Percentiles rank a stretch among this genome's conserved stretches.
Conservation (phyloP, 163 green algal species). For the Scenedesmus sp. region DNA sequence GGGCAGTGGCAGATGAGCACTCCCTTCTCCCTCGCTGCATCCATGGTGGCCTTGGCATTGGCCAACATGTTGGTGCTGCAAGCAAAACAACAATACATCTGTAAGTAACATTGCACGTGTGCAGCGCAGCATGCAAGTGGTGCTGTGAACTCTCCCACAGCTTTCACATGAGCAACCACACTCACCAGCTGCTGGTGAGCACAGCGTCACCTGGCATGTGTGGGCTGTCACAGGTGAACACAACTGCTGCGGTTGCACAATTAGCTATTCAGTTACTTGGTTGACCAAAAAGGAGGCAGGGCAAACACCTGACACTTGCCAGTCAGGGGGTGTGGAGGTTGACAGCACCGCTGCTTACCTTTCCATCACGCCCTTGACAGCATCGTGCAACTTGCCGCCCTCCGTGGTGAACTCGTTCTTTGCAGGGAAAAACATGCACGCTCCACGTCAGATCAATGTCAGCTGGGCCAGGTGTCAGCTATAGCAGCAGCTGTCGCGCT, state of each 20-base stretch:
- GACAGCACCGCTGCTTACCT: conserved; percentile 50
- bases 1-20: conserved; percentile 81
- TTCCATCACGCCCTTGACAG: conserved; percentile 68
- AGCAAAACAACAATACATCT: too few relatives aligned
- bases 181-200: not conserved
- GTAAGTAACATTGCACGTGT: conserved; percentile 16
- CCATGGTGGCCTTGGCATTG: conserved; percentile 72
- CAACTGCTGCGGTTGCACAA: not conserved
- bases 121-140: not conserved
- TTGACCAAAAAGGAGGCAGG: not conserved
- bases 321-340: not conserved
- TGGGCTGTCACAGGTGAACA: not conserved
- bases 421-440: not conserved
- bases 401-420: conserved; percentile 65
- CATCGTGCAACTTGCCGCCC: conserved; percentile 67
- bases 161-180: not conserved
- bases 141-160: not conserved
- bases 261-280: not conserved
- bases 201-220: not conserved
- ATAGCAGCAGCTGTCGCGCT: not conserved
- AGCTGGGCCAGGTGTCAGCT: not conserved
- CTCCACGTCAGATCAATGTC: not conserved
- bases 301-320: not conserved
- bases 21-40: conserved; percentile 87
- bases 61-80: conserved; percentile 62